Evolutionary conservation across 2,329 filamentous ascomycete species (phyloP).

Genomic region (Tolypocladium capitatum): DNA sequence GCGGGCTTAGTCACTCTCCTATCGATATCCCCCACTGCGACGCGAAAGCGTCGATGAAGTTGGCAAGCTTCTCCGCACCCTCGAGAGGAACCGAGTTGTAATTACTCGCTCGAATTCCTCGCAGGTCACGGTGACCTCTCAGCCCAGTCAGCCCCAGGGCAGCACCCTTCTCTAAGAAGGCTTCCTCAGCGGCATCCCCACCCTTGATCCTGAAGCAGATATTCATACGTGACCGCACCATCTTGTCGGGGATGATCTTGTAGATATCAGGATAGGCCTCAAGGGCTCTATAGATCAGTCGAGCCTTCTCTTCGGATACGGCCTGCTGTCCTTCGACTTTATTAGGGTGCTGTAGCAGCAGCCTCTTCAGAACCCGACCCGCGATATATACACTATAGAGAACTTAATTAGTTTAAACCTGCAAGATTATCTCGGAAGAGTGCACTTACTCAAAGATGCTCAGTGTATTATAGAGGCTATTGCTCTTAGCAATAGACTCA

Average conservation of each 20-base stretch:
- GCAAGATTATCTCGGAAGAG: no score
- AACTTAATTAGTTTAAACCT: no score
- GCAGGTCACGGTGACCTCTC: conserved; percentile 79
- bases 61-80: no score
- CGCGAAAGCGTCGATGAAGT: no score
- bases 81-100: conserved; percentile 64
- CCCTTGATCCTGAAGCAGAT: conserved; percentile 73
- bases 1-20: no score
- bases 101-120: conserved; percentile 74
- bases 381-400: no score
- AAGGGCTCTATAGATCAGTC: conserved; percentile 61
- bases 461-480: conserved; percentile 90
- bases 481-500: conserved; percentile 78
- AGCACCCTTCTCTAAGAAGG: conserved; percentile 51
- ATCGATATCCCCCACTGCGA: no score
- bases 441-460: conserved; percentile 53
- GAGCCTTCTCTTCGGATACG: conserved; percentile 60
- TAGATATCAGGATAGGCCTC: conserved; percentile 66
- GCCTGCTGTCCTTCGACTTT: conserved; percentile 52
- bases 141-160: conserved; percentile 56
- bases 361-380: no score
- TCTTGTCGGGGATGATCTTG: conserved; percentile 60
- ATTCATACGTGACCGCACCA: conserved; percentile 78
- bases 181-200: conserved; percentile 57
- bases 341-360: no score